Percentiles rank a stretch among this genome's conserved stretches.
Evolutionary conservation across 2,329 filamentous ascomycete species (phyloP).

Genomic region (Cordyceps militaris): DNA sequence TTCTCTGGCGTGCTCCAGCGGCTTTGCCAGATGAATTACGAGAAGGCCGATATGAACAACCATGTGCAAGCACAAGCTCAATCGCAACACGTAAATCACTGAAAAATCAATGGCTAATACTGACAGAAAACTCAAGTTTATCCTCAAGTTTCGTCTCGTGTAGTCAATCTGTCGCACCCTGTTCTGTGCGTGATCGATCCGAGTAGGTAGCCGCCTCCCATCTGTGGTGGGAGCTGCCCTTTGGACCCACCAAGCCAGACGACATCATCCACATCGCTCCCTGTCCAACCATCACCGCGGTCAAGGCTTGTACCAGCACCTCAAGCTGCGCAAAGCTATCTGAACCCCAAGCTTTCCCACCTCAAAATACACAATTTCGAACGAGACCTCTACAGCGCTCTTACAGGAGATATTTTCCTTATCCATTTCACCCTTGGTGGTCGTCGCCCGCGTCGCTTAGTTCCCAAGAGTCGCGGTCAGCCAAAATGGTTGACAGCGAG

Average conservation of each 20-base stretch:
- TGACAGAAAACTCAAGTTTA: neutral
- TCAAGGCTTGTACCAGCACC: slow-evolving; percentile 13
- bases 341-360: neutral
- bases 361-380: neutral
- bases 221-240: slow-evolving; percentile 13
- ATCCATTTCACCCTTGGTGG: slow-evolving; percentile 5
- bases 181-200: neutral
- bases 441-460: slow-evolving; percentile 15
- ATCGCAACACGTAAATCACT: too few species aligned
- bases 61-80: too few species aligned
- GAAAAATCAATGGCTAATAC: neutral
- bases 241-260: slow-evolving; percentile 14
- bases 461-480: slow-evolving; percentile 13
- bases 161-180: neutral
- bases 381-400: slow-evolving; percentile 12
- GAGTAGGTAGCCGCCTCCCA: neutral
- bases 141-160: neutral
- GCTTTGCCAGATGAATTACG: too few species aligned
- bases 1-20: too few species aligned
- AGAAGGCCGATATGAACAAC: too few species aligned
- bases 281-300: slow-evolving; percentile 11
- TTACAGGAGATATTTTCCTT: slow-evolving; percentile 17
- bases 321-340: slow-evolving; percentile 9
- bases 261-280: slow-evolving; percentile 15
- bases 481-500: slow-evolving; percentile 94